Conservation (phyloP, 179 eudicot genomes). For the Silene vulgaris region DNA sequence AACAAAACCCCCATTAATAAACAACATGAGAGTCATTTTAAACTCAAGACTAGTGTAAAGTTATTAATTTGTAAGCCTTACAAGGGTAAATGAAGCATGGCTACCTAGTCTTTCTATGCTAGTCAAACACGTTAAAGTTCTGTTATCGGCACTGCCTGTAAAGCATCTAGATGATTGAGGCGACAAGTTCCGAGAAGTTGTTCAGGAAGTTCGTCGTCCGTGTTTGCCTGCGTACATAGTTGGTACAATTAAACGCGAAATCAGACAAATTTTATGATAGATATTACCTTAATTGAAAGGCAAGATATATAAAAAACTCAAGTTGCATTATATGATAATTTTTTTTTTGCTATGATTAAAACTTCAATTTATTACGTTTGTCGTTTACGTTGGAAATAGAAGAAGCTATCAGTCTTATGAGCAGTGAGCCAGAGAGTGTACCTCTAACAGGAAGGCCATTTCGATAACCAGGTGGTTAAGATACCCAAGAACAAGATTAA, state of each 20-base stretch:
- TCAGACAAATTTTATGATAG: background rate
- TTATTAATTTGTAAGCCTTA: background rate
- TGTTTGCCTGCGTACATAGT: constrained; percentile 44
- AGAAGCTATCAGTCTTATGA: background rate
- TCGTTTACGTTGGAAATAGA: no score
- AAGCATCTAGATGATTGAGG: constrained; percentile 54
- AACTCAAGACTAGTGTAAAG: background rate
- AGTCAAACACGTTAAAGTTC: background rate
- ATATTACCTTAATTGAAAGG: background rate
- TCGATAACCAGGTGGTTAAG: constrained; percentile 72
- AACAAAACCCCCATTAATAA: background rate
- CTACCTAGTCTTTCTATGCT: background rate
- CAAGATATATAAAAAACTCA: background rate
- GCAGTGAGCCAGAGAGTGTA: constrained; percentile 28
- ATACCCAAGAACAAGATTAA: constrained; percentile 73
- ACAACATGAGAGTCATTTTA: background rate
- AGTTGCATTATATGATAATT: no score
- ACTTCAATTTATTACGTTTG: background rate
- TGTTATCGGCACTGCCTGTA: constrained; percentile 39
- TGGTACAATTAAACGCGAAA: background rate
- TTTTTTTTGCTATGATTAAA: background rate
- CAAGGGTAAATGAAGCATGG: background rate
- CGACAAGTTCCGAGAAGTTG: constrained; percentile 66
- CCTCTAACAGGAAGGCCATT: constrained; percentile 81
- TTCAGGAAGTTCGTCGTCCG: constrained; percentile 70